These are phyloP conservation scores for Echeveria elegans DNA, from an alignment of 164 flowering plant genomes.

Conservation along the genomic window DNA sequence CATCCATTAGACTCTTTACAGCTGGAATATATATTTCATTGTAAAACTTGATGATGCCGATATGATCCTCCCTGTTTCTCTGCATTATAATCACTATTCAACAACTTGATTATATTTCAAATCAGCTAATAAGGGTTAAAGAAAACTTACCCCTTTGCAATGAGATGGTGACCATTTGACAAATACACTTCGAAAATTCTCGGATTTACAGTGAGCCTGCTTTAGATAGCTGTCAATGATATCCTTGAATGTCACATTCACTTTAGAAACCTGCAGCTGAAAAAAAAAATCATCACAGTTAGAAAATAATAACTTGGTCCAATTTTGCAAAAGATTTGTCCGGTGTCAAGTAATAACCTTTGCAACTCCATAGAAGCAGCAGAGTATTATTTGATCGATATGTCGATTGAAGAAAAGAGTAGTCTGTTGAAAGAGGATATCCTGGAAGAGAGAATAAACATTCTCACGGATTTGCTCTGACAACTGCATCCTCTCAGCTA, in stretches of 20 bases:
- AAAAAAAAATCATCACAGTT: not conserved
- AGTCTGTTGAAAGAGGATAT: conserved; percentile 60
- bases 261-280: conserved; percentile 65
- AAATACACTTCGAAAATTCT: conserved; percentile 76
- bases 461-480: conserved; percentile 71
- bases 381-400: conserved; percentile 89
- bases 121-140: conserved; percentile 2
- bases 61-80: conserved; percentile 67
- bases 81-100: conserved; percentile 25
- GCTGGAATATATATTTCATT: conserved; percentile 81
- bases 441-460: conserved; percentile 73
- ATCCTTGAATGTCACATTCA: conserved; percentile 71
- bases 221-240: conserved; percentile 75
- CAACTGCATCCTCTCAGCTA: conserved; percentile 79
- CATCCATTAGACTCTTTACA: conserved; percentile 71
- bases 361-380: conserved; percentile 88
- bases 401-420: conserved; percentile 78
- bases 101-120: not conserved
- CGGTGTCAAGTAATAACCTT: conserved; percentile 41
- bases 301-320: conserved; percentile 2
- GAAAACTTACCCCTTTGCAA: conserved; percentile 47
- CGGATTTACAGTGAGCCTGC: conserved; percentile 88
- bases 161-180: conserved; percentile 62
- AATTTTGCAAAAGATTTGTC: not conserved
- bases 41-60: conserved; percentile 84